phyloP scores from a whole-genome alignment of 495 filamentous ascomycete species.

The Trichoderma reesei region DNA sequence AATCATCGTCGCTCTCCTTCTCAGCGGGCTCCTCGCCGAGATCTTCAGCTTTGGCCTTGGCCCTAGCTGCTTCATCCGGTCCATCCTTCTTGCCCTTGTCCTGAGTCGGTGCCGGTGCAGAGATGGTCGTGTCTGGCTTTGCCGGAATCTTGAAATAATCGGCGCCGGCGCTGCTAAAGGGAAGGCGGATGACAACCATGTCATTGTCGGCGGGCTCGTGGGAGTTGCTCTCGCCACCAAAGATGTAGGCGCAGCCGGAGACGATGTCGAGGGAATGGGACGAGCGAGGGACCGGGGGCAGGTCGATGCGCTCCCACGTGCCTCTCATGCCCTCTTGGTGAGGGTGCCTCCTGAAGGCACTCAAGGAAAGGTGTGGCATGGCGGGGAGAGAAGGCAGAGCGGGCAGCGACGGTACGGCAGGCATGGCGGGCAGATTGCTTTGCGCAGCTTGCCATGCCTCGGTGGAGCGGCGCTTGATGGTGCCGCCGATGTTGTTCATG shows the following conservation, averaged over 20 bases:
- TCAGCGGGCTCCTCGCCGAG: conserved; percentile 20
- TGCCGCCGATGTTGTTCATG: conserved; percentile 35
- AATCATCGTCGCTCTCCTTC: conserved; percentile 12
- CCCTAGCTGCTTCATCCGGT: conserved; percentile 17
- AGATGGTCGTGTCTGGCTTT: conserved; percentile 16
- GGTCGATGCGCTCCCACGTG: conserved; percentile 46
- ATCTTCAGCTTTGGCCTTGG: conserved; percentile 29
- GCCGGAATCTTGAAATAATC: conserved; percentile 50
- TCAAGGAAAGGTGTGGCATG: conserved; percentile 7
- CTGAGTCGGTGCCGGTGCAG: conserved; percentile 15
- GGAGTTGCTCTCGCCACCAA: conserved; percentile 48
- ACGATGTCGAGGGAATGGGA: conserved; percentile 62
- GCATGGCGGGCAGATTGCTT: conserved; percentile 26
- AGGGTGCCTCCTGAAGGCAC: background rate
- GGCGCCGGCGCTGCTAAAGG: conserved; percentile 38
- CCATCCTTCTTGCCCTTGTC: background rate
- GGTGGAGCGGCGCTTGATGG: conserved; percentile 35
- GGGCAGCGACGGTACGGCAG: conserved; percentile 15
- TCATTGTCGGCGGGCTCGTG: conserved; percentile 54
- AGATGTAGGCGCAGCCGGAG: conserved; percentile 57
- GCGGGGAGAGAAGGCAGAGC: conserved; percentile 22
- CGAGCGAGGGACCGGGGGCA: conserved; percentile 50
- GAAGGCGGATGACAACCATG: conserved; percentile 57
- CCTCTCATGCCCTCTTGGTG: conserved; percentile 34
- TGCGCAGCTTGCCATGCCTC: conserved; percentile 33